phyloP scores from a whole-genome alignment of 2,329 filamentous ascomycete genomes.

The Fusarium sterilihyphosum region DNA sequence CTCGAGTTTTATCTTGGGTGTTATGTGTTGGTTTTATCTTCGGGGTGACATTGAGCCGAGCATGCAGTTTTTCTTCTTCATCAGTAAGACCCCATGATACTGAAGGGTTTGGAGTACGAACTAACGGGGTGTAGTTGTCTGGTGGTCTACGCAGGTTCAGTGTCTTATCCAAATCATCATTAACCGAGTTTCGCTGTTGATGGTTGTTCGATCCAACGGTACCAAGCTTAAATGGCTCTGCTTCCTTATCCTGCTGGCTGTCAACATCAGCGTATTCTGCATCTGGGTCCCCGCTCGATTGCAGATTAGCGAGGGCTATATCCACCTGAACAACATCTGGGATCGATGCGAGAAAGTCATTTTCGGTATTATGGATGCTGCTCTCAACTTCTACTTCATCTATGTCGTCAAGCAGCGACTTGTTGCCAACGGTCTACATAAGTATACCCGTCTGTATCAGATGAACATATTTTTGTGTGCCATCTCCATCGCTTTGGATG shows the following conservation, averaged over 20 bases:
- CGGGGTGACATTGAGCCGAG: conserved; percentile 42
- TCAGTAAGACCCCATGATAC: conserved; percentile 33
- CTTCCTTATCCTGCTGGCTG: conserved; percentile 52
- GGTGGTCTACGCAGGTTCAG: conserved; percentile 51
- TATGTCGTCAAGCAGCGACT: conserved; percentile 55
- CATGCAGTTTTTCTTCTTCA: conserved; percentile 44
- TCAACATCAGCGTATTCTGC: conserved; percentile 61
- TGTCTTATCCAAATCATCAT: conserved; percentile 63
- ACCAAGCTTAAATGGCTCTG: conserved; percentile 56
- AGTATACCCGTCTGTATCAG: conserved; percentile 58
- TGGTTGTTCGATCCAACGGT: conserved; percentile 49
- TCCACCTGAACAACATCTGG: conserved; percentile 58
- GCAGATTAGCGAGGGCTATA: conserved; percentile 50
- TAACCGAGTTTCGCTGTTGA: conserved; percentile 59
- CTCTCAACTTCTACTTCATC: conserved; percentile 60
- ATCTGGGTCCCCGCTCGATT: conserved; percentile 62
- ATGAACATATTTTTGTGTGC: conserved; percentile 46
- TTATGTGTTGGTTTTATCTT: conserved; percentile 42
- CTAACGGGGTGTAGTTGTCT: conserved; percentile 39
- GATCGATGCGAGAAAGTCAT: conserved; percentile 62
- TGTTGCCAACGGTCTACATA: conserved; percentile 58
- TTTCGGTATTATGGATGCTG: conserved; percentile 57
- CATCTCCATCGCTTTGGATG: conserved; percentile 44
- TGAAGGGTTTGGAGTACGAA: rapidly evolving
- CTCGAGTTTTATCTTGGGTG: conserved; percentile 39